phyloP scores from a whole-genome alignment of 805 yeast species.

The Hanseniaspora osmophila region DNA sequence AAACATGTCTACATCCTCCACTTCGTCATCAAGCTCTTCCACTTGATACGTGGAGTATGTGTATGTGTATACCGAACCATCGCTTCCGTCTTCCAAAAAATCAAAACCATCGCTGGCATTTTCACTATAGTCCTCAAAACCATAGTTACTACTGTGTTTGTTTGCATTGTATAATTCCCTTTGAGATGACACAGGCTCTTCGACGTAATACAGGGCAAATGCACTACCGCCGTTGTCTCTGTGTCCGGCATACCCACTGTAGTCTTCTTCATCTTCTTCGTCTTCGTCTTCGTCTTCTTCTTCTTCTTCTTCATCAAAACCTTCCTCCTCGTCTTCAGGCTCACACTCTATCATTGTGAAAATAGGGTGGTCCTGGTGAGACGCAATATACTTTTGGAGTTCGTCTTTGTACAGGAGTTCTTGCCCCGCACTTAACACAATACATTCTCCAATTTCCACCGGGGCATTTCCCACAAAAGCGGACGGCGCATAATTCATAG shows the following conservation, averaged over 20 bases:
- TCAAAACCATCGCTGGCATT: too few species aligned
- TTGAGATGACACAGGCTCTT: background rate
- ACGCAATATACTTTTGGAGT: background rate
- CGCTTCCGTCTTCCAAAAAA: background rate
- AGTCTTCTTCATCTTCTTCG: background rate
- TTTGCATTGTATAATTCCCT: too few species aligned
- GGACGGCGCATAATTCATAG: background rate
- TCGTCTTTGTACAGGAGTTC: background rate
- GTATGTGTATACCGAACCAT: background rate
- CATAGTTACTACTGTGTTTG: too few species aligned
- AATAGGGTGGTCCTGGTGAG: background rate
- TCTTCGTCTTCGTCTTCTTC: background rate
- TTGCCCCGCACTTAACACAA: background rate
- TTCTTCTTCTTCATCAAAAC: background rate
- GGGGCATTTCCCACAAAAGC: background rate
- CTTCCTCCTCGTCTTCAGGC: background rate
- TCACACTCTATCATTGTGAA: background rate
- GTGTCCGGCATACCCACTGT: too few species aligned
- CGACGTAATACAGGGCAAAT: background rate
- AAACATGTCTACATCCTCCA: conserved; percentile 1
- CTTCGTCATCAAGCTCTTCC: conserved; percentile 3
- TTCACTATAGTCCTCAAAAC: too few species aligned
- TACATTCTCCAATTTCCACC: background rate
- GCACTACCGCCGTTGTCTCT: background rate
- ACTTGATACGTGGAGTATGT: conserved; percentile 1